These are phyloP conservation scores for Blastobotrys raffinosifermentans DNA, from an alignment of 1,139 yeast genomes.

Conservation along the genomic window DNA sequence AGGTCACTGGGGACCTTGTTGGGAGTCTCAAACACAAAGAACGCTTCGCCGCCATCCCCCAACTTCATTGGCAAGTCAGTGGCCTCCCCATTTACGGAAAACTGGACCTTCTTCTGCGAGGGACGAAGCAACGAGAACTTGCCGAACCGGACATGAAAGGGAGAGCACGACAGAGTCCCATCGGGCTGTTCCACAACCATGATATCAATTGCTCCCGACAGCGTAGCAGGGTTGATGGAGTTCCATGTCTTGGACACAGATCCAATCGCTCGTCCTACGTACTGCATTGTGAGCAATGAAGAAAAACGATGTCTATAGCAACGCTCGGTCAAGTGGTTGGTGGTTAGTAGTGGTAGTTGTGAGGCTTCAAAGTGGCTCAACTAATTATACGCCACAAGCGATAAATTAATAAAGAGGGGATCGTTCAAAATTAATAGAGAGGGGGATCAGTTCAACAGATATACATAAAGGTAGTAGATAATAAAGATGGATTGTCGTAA, in stretches of 20 bases:
- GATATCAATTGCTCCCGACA: slow-evolving; percentile 95
- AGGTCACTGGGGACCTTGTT: slow-evolving; percentile 67
- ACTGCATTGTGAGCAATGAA: slow-evolving; percentile 64
- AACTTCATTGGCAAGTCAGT: slow-evolving; percentile 91
- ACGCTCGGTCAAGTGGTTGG: too few relatives aligned
- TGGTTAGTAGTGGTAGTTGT: too few relatives aligned
- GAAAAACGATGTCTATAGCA: too few relatives aligned
- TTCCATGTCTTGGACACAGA: slow-evolving; percentile 96
- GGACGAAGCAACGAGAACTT: slow-evolving; percentile 89
- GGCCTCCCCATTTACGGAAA: slow-evolving; percentile 73
- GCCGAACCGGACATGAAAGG: slow-evolving; percentile 95
- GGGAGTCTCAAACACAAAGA: slow-evolving; percentile 87
- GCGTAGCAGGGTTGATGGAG: slow-evolving; percentile 90
- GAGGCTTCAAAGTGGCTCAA: too few relatives aligned
- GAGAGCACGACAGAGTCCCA: slow-evolving; percentile 78
- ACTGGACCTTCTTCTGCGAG: slow-evolving; percentile 90
- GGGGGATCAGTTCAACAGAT: too few relatives aligned
- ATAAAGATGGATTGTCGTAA: too few relatives aligned
- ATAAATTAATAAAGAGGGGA: too few relatives aligned
- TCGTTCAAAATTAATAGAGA: too few relatives aligned
- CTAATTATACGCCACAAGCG: too few relatives aligned
- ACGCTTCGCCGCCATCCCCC: slow-evolving; percentile 98
- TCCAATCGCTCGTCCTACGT: slow-evolving; percentile 92
- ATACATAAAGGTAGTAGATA: too few relatives aligned
- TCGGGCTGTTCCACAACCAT: slow-evolving; percentile 92